These are phyloP conservation scores for Dryas drummondii DNA, from an alignment of 306 rosid species.

Conservation along the genomic window DNA sequence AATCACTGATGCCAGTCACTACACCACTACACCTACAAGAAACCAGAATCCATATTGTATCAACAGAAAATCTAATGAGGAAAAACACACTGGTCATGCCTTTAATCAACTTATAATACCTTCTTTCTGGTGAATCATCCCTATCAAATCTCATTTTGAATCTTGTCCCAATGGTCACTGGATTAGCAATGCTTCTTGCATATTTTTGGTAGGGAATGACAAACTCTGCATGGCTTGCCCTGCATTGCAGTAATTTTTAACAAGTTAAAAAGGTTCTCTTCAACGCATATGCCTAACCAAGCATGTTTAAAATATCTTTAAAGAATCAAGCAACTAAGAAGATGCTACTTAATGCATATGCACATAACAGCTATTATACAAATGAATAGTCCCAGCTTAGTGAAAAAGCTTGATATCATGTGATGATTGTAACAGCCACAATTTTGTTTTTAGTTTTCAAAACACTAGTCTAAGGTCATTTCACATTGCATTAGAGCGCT, in stretches of 20 bases:
- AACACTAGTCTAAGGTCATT: not conserved
- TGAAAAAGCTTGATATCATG: constrained; percentile 3
- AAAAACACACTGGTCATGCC: constrained; percentile 14
- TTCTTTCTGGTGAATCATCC: constrained; percentile 94
- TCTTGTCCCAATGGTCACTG: constrained; percentile 73
- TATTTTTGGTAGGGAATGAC: constrained; percentile 78
- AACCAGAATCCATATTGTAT: constrained; percentile 26
- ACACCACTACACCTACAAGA: constrained; percentile 72
- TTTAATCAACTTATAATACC: constrained; percentile 42
- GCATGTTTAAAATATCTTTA: not conserved
- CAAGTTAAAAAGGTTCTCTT: constrained; percentile 14
- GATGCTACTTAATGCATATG: not conserved
- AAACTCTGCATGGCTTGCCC: constrained; percentile 92
- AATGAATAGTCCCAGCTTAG: not conserved
- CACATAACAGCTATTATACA: not conserved
- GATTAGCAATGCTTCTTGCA: constrained; percentile 62
- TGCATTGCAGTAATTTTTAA: constrained; percentile 38
- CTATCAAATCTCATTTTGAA: constrained; percentile 88
- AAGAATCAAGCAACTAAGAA: constrained; percentile 2
- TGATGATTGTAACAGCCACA: not conserved
- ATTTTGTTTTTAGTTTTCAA: not conserved
- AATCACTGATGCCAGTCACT: constrained; percentile 74
- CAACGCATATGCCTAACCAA: constrained; percentile 5
- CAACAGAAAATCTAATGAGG: not conserved
- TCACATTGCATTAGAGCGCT: not conserved